Evolutionary conservation across 2,329 filamentous ascomycete genomes (phyloP).

Genomic region (Neospermospora avenae): DNA sequence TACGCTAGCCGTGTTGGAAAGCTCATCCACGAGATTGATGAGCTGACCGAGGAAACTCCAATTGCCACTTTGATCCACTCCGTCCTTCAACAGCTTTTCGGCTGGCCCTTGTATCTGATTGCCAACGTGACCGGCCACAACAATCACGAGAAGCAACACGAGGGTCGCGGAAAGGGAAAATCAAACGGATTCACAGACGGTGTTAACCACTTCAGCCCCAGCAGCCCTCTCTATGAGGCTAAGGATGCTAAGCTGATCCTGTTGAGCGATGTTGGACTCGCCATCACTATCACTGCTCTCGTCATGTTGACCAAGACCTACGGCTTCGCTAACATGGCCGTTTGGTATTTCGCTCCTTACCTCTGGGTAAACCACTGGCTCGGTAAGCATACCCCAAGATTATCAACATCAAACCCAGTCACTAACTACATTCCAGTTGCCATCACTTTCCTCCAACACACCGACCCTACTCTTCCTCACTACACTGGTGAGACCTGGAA

Average conservation of each 20-base stretch:
- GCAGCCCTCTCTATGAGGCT: conserved; percentile 85
- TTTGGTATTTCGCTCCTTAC: conserved; percentile 96
- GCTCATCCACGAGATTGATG: conserved; percentile 75
- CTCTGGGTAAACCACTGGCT: conserved; percentile 99
- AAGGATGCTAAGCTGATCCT: conserved; percentile 86
- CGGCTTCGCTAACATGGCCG: conserved; percentile 80
- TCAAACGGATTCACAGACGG: conserved; percentile 73
- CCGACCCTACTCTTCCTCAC: conserved; percentile 89
- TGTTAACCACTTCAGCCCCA: conserved; percentile 93
- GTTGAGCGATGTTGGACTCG: conserved; percentile 79
- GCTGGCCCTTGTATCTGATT: conserved; percentile 90
- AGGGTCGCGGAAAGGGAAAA: conserved; percentile 94
- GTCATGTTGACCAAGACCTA: conserved; percentile 68
- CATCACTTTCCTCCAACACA: conserved; percentile 97
- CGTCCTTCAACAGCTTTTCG: conserved; percentile 80
- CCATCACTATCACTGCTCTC: conserved; percentile 54
- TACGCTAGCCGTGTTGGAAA: conserved; percentile 74
- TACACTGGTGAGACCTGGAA: conserved; percentile 86
- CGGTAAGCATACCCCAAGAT: conserved; percentile 55
- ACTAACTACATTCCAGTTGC: conserved; percentile 60
- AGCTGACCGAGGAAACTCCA: conserved; percentile 93
- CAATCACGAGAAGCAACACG: conserved; percentile 83
- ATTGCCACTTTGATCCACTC: conserved; percentile 73
- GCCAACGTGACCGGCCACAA: conserved; percentile 96
- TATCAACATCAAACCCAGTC: neutral